These are phyloP conservation scores for Zygosaccharomyces bailii DNA, from an alignment of 805 yeast species.

Conservation along the genomic window DNA sequence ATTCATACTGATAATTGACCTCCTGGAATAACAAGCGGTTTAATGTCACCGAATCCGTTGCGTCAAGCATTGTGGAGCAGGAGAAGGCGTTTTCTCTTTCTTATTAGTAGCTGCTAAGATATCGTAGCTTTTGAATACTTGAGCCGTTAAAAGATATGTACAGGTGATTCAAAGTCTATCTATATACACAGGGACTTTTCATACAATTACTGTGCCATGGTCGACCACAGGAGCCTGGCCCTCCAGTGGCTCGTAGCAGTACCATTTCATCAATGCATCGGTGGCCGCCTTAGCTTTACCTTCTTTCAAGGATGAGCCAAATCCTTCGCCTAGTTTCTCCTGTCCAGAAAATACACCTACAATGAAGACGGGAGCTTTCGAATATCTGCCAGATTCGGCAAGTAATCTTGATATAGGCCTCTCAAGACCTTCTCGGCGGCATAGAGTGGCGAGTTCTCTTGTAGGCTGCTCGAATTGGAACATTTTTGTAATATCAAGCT, in stretches of 20 bases:
- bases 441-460: conserved; percentile 71
- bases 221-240: conserved; percentile 53
- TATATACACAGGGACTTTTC: conserved; percentile 18
- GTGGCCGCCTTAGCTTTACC: conserved; percentile 92
- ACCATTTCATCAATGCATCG: conserved; percentile 86
- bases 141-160: conserved; percentile 10
- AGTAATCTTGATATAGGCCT: conserved; percentile 77
- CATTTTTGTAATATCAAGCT: conserved; percentile 67
- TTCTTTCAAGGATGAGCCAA: conserved; percentile 84
- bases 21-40: conserved; percentile 13
- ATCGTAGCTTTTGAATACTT: conserved; percentile 6
- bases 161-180: conserved; percentile 9
- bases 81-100: neutral
- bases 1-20: conserved; percentile 13
- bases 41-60: conserved; percentile 7
- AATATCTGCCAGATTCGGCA: conserved; percentile 89
- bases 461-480: conserved; percentile 84
- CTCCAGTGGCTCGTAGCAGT: conserved; percentile 78
- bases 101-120: neutral
- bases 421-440: conserved; percentile 69
- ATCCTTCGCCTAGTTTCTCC: conserved; percentile 87
- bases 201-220: conserved; percentile 45
- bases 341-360: conserved; percentile 89
- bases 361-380: conserved; percentile 79
- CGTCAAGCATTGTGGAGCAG: neutral